Conservation (phyloP, 768 basidiomycete species). For the Serendipita sp. region DNA sequence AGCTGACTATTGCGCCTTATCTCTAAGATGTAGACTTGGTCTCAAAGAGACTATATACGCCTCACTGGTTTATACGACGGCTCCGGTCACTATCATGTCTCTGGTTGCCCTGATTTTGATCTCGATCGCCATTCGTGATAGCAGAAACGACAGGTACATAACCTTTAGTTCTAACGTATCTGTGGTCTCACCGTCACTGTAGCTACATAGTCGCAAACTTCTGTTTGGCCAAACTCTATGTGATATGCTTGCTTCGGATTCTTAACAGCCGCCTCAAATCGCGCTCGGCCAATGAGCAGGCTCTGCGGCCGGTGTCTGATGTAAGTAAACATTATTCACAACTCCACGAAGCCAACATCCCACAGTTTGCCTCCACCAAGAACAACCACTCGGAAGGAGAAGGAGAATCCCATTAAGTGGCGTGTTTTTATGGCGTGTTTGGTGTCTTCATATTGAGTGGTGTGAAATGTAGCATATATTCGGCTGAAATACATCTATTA, state of each 20-base stretch:
- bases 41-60: too few relatives aligned
- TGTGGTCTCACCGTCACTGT: too few relatives aligned
- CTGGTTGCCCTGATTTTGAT: too few relatives aligned
- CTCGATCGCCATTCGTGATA: too few relatives aligned
- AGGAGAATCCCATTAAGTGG: too few relatives aligned
- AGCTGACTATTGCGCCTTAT: too few relatives aligned
- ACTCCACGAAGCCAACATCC: background rate
- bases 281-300: background rate
- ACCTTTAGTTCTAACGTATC: background rate
- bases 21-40: too few relatives aligned
- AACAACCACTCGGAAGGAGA: background rate
- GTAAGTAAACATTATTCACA: background rate
- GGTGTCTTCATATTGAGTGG: too few relatives aligned
- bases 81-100: too few relatives aligned
- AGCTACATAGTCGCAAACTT: background rate
- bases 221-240: background rate
- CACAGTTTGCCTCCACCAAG: background rate
- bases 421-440: background rate
- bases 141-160: background rate
- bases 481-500: background rate
- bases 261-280: background rate
- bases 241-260: background rate
- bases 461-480: background rate
- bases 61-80: too few relatives aligned
- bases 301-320: background rate